Evolutionary conservation across 2,329 filamentous ascomycete genomes (phyloP), one percentile per base, ranked within the genome.

Genomic region (Bipolaris sorokiniana): DNA sequence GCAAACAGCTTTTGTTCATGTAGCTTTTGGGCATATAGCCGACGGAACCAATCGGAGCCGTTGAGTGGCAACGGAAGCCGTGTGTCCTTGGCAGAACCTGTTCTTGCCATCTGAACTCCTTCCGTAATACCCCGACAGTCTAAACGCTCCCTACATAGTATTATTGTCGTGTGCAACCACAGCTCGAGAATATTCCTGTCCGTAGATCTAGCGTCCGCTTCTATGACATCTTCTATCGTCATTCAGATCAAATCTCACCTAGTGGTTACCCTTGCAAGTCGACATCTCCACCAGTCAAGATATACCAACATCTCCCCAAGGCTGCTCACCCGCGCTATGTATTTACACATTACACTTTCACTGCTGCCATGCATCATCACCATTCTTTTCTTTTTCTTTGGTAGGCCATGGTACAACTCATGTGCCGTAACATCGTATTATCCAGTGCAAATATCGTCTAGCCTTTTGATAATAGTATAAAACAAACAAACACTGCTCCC

Each of bases 1-100:
- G 36, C 22, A 45, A 26, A 46, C 58, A 22, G 26, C 44, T 34
- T 59, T 45, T 38, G 48, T 59, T 44, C 47, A 47, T 22, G 46
- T 41, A 31, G 28, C 28, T 31, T 31, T 45, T 41, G 46, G 28
- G 56, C 62, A 57, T 52, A 55, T 55, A 20, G 56, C 52, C 42
- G 52, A 44, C 57, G 54, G 58, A 46, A 49, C 65, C 65, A 69
- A 69, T 67, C 66, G 66, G 66, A 55, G 22, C 34, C 16, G 15
- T 48, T 13, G 40, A 59, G 66, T 66, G 66, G 66, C 64, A 54
- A 66, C 59, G 62, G 59, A 60, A 40, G 53, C 51, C 26, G 34
- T 22, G 34, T 50, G 46, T 50, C 36, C 54, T 38, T 36, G 34
- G 36, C 40, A 42, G 7, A 10, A 13, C 23, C 26, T 23, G 26